phyloP scores from a whole-genome alignment of 805 yeast genomes.

The Metschnikowia kofuensis region DNA sequence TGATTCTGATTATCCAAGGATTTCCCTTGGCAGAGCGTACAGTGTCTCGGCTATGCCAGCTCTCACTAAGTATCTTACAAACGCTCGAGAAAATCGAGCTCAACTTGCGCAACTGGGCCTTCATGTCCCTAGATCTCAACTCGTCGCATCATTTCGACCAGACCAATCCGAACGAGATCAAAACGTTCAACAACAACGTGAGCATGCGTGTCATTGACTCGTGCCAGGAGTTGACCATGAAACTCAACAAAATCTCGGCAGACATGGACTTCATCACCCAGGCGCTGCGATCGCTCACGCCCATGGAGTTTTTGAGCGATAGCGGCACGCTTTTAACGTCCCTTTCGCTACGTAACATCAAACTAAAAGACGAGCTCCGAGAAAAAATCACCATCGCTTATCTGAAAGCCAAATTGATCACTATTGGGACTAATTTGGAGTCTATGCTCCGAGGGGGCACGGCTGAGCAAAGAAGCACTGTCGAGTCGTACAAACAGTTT shows the following conservation, averaged over 20 bases:
- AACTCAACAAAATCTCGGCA: conserved; percentile 38
- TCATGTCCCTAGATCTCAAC: conserved; percentile 49
- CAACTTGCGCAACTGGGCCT: conserved; percentile 52
- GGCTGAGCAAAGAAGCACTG: conserved; percentile 26
- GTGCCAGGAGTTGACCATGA: conserved; percentile 47
- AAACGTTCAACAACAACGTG: conserved; percentile 49
- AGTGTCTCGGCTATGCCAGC: conserved; percentile 47
- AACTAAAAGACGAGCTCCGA: conserved; percentile 48
- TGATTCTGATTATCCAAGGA: conserved; percentile 41
- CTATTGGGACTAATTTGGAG: conserved; percentile 63
- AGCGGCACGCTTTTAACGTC: conserved; percentile 50
- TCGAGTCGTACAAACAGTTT: conserved; percentile 52
- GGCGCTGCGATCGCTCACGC: conserved; percentile 39
- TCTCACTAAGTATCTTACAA: conserved; percentile 45
- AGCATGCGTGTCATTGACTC: conserved; percentile 52
- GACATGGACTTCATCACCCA: conserved; percentile 48
- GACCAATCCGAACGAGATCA: conserved; percentile 17
- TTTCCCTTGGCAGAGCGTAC: conserved; percentile 43
- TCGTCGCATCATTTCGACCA: conserved; percentile 37
- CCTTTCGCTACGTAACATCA: conserved; percentile 43
- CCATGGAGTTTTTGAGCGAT: conserved; percentile 50
- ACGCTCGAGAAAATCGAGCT: conserved; percentile 49
- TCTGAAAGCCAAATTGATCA: conserved; percentile 61
- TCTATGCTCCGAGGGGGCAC: conserved; percentile 41
- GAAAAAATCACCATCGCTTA: conserved; percentile 57